Evolutionary conservation across 257 asterid species (phyloP).

Genomic region (Nyctanthes arbortristis): DNA sequence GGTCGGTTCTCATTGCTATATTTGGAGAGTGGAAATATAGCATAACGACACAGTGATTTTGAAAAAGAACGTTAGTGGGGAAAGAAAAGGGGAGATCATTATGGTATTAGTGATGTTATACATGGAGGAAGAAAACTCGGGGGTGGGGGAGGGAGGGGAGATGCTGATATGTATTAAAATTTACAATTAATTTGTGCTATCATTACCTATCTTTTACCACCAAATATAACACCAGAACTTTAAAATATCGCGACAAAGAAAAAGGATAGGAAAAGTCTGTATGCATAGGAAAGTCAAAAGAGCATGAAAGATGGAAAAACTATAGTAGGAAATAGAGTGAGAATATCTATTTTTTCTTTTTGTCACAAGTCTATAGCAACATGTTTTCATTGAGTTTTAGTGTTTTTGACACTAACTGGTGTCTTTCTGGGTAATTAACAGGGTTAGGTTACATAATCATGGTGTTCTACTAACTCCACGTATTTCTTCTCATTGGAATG

Average conservation of each 20-base stretch:
- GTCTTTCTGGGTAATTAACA: not conserved
- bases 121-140: not conserved
- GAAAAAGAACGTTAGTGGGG: not conserved
- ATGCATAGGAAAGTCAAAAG: not conserved
- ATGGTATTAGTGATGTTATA: not conserved
- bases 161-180: not conserved
- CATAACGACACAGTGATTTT: not conserved
- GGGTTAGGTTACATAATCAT: not conserved
- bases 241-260: not conserved
- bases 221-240: not conserved
- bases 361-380: not conserved
- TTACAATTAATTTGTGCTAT: not conserved
- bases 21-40: not conserved
- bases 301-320: not conserved
- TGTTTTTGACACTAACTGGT: not conserved
- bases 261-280: not conserved
- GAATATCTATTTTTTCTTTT: not conserved
- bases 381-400: not conserved
- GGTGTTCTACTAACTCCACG: slow-evolving; percentile 20
- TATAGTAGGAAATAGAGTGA: not conserved
- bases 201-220: not conserved
- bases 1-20: not conserved
- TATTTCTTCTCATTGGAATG: slow-evolving; percentile 23
- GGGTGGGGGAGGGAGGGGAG: not conserved
- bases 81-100: not conserved